These are phyloP conservation scores for Yarrowia bubula DNA, from an alignment of 805 yeast species.

Conservation along the genomic window DNA sequence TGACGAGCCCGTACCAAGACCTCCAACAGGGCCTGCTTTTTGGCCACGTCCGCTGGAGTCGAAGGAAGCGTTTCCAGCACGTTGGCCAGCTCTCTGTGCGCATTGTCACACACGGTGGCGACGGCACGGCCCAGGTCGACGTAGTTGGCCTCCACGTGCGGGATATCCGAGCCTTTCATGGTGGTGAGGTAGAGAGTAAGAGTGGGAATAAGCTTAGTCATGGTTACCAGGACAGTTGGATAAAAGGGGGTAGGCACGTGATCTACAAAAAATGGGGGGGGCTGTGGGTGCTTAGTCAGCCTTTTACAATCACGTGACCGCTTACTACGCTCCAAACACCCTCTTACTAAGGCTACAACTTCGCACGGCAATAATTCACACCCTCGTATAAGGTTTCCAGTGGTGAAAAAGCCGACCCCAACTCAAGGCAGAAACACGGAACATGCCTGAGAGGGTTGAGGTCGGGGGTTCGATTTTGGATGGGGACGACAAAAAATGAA, in stretches of 20 bases:
- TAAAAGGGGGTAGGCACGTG: no score
- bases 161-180: slow-evolving; percentile 42
- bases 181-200: slow-evolving; percentile 5
- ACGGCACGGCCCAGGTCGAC: slow-evolving; percentile 62
- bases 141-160: slow-evolving; percentile 71
- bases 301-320: no score
- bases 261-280: no score
- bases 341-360: no score
- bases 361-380: no score
- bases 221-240: neutral
- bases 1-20: slow-evolving; percentile 71
- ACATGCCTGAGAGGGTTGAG: no score
- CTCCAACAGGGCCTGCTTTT: slow-evolving; percentile 68
- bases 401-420: no score
- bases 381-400: no score
- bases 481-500: no score
- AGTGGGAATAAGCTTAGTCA: slow-evolving; percentile 1
- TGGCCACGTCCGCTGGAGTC: slow-evolving; percentile 54
- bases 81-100: slow-evolving; percentile 61
- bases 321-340: no score
- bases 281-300: neutral
- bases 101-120: slow-evolving; percentile 56
- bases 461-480: no score
- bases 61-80: slow-evolving; percentile 59
- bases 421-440: no score